Evolutionary conservation across 1,139 yeast genomes (phyloP).

Genomic region (Pichia sorboxylosa): DNA sequence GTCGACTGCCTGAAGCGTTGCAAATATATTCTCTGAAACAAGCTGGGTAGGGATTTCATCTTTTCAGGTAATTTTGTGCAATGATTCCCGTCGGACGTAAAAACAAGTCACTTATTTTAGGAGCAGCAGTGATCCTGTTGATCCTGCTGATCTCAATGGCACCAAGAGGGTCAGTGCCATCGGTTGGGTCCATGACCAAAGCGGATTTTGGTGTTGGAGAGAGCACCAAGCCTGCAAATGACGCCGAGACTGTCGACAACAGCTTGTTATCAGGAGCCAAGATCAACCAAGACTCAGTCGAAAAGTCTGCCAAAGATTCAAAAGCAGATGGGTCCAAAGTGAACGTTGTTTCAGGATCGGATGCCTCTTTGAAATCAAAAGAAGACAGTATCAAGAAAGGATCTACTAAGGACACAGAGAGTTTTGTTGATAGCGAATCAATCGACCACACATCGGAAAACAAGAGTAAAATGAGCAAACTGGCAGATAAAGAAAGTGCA

Average conservation of each 20-base stretch:
- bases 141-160: conserved; percentile 1
- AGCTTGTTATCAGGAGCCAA: conserved; percentile 11
- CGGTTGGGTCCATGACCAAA: conserved; percentile 4
- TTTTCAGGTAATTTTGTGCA: too few species aligned
- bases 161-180: neutral
- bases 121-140: conserved; percentile 4
- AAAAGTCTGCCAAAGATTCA: conserved; percentile 1
- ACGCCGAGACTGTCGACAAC: neutral
- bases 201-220: conserved; percentile 11
- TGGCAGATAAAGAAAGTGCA: neutral
- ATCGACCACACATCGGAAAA: too few species aligned
- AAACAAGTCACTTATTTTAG: conserved; percentile 2
- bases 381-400: conserved; percentile 9
- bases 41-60: too few species aligned
- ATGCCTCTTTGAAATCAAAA: conserved; percentile 12
- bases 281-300: conserved; percentile 11
- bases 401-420: neutral
- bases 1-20: too few species aligned
- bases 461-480: neutral
- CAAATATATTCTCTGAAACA: too few species aligned
- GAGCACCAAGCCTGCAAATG: conserved; percentile 2
- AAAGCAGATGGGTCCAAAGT: conserved; percentile 6
- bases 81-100: conserved; percentile 4
- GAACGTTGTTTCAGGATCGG: conserved; percentile 10
- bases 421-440: conserved; percentile 3